Evolutionary conservation across 495 filamentous ascomycete genomes (phyloP).

Genomic region (Penicillium pulvis): DNA sequence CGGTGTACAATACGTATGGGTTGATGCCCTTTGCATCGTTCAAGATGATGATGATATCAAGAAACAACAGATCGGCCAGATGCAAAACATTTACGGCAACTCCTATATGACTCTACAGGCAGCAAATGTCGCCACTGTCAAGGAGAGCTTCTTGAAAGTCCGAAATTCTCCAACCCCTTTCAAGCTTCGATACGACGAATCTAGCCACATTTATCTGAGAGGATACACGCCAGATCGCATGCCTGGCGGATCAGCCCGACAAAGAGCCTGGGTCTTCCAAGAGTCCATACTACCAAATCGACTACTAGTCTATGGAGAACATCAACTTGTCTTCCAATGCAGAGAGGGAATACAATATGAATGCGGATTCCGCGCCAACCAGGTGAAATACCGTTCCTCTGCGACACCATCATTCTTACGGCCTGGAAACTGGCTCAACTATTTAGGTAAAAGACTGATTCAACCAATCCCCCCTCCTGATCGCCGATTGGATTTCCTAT

Average conservation of each 20-base stretch:
- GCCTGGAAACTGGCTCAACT: not conserved
- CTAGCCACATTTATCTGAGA: not conserved
- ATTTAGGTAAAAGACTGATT: not conserved
- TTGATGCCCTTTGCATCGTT: constrained; percentile 2
- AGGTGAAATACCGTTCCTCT: not conserved
- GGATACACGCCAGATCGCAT: not conserved
- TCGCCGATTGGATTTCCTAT: not conserved
- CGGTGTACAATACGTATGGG: not conserved
- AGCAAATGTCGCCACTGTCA: not conserved
- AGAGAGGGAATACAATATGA: not conserved
- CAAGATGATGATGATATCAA: not conserved
- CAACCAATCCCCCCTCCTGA: not conserved
- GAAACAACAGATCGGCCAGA: constrained; percentile 1
- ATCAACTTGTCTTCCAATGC: not conserved
- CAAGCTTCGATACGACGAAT: not conserved
- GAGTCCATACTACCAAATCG: not conserved
- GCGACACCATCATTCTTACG: not conserved
- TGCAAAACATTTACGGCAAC: constrained; percentile 1
- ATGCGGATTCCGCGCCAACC: not conserved
- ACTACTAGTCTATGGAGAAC: not conserved
- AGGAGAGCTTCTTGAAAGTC: not conserved
- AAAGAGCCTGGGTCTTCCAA: constrained; percentile 1
- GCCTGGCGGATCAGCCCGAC: not conserved
- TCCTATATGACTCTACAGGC: not conserved
- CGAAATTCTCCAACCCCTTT: not conserved